These are phyloP conservation scores for Colletotrichum cereale DNA, from an alignment of 2,329 filamentous ascomycete genomes.

Conservation along the genomic window DNA sequence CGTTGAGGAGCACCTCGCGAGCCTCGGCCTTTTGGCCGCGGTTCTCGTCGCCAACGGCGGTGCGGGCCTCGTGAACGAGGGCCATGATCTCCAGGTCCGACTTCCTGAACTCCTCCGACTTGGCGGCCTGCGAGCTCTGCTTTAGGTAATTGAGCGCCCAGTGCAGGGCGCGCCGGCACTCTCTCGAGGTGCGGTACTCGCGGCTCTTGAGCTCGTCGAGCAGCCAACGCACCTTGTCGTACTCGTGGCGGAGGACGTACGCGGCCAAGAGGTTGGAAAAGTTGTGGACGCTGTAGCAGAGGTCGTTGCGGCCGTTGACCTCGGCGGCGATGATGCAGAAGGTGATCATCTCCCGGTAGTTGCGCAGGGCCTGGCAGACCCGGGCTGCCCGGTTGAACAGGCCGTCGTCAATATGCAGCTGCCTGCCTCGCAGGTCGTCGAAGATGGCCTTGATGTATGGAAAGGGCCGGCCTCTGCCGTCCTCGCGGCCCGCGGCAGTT, in stretches of 20 bases:
- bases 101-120: conserved; percentile 28
- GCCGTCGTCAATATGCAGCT: conserved; percentile 50
- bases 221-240: conserved; percentile 49
- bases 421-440: conserved; percentile 45
- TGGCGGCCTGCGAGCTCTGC: conserved; percentile 22
- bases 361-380: conserved; percentile 47
- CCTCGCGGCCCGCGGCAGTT: conserved; percentile 31
- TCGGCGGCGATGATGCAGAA: conserved; percentile 53
- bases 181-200: conserved; percentile 29
- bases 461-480: conserved; percentile 16
- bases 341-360: conserved; percentile 47
- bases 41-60: conserved; percentile 18
- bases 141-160: conserved; percentile 35
- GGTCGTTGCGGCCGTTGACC: conserved; percentile 52
- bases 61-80: conserved; percentile 20
- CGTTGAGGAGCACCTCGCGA: conserved; percentile 14
- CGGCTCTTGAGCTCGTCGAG: conserved; percentile 41
- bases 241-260: conserved; percentile 48
- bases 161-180: conserved; percentile 28
- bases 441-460: conserved; percentile 42
- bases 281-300: conserved; percentile 54
- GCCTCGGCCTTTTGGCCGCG: conserved; percentile 9
- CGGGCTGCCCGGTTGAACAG: conserved; percentile 53
- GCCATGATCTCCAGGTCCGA: conserved; percentile 34
- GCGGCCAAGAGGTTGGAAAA: conserved; percentile 53